Evolutionary conservation across 139 green algal species (phyloP).

Genomic region (Asterochloris erici): DNA sequence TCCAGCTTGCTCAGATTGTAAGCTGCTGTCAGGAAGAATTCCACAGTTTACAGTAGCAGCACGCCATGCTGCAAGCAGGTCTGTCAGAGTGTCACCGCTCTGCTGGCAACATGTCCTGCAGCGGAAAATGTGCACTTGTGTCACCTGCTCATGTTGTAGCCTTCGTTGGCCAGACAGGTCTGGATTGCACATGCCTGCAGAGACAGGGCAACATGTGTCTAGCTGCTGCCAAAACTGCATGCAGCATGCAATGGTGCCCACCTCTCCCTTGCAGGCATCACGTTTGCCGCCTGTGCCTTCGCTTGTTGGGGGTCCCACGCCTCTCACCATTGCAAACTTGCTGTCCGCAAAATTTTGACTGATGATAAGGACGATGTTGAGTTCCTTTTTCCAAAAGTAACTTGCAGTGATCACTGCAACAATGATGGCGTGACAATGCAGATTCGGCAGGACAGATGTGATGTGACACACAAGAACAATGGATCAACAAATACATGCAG

Average conservation of each 20-base stretch:
- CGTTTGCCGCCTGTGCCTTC: neutral
- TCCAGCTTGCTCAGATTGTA: too few relatives aligned
- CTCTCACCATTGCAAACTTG: conserved; percentile 2
- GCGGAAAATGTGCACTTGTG: too few relatives aligned
- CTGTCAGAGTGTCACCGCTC: too few relatives aligned
- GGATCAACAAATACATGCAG: neutral
- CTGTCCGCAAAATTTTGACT: neutral
- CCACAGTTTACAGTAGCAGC: too few relatives aligned
- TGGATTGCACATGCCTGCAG: conserved; percentile 12
- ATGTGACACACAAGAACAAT: neutral
- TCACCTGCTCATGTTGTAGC: conserved; percentile 16
- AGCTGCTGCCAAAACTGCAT: neutral
- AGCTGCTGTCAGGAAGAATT: too few relatives aligned
- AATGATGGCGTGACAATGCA: neutral
- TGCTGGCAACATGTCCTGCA: too few relatives aligned
- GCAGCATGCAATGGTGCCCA: neutral
- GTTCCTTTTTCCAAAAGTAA: neutral
- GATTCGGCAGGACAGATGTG: neutral
- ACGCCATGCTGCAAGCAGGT: too few relatives aligned
- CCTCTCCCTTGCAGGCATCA: conserved; percentile 9
- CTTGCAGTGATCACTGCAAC: neutral
- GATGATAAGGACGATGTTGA: neutral
- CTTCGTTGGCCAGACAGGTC: conserved; percentile 4
- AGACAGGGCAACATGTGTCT: neutral
- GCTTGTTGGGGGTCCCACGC: neutral